These are phyloP conservation scores for Wickerhamiella vanderwaltii DNA, from an alignment of 805 yeast species.

Conservation along the genomic window DNA sequence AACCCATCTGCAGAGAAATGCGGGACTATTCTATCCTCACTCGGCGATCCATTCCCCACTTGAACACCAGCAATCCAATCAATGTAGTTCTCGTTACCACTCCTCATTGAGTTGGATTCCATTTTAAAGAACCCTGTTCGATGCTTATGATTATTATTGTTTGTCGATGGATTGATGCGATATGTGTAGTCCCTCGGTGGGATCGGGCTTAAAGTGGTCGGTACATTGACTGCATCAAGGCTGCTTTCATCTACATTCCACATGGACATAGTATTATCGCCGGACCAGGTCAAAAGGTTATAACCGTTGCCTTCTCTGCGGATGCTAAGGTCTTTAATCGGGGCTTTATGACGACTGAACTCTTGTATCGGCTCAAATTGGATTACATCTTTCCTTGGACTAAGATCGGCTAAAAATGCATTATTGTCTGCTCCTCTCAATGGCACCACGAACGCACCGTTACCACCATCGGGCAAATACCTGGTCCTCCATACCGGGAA, in stretches of 20 bases:
- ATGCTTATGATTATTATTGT: neutral
- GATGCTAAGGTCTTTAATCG: slow-evolving; percentile 84
- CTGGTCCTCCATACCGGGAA: slow-evolving; percentile 88
- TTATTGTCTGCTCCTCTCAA: slow-evolving; percentile 70
- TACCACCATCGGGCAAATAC: slow-evolving; percentile 69
- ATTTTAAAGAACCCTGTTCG: slow-evolving; percentile 12
- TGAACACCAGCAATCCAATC: slow-evolving; percentile 92
- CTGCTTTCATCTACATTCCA: slow-evolving; percentile 56
- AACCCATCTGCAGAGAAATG: slow-evolving; percentile 21
- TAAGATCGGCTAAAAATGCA: slow-evolving; percentile 35
- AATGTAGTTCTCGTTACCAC: slow-evolving; percentile 31
- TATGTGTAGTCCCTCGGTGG: slow-evolving; percentile 10
- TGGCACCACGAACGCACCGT: slow-evolving; percentile 82
- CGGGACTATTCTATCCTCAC: neutral
- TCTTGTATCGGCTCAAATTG: slow-evolving; percentile 30
- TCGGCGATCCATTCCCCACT: slow-evolving; percentile 26
- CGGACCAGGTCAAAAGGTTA: slow-evolving; percentile 89
- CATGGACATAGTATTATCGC: slow-evolving; percentile 69
- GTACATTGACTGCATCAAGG: slow-evolving; percentile 33
- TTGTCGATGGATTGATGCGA: slow-evolving; percentile 8
- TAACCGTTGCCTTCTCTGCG: slow-evolving; percentile 69
- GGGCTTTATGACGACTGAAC: slow-evolving; percentile 73
- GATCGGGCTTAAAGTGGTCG: slow-evolving; percentile 7
- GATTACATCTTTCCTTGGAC: neutral
- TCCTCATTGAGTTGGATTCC: neutral